Conservation (phyloP, 768 basidiomycete species). For the Russula foetens region DNA sequence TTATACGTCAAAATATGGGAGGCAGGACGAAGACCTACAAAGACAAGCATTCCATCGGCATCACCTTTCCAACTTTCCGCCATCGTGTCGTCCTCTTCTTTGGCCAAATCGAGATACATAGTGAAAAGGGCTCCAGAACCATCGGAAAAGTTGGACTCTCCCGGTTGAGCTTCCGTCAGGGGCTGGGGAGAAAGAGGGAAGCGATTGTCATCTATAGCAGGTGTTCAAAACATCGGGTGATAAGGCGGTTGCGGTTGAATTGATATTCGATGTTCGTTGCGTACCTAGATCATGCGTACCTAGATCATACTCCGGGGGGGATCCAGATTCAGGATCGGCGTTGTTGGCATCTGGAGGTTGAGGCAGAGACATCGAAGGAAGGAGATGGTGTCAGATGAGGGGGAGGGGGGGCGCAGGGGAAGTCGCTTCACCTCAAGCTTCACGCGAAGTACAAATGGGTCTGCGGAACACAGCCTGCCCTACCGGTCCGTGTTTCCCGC, state of each 20-base stretch:
- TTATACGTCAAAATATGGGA: neutral
- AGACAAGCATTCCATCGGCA: conserved; percentile 14
- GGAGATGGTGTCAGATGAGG: neutral
- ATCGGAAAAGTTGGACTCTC: neutral
- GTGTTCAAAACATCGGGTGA: neutral
- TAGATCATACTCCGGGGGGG: neutral
- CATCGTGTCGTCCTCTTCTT: conserved; percentile 6
- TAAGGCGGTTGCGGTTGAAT: neutral
- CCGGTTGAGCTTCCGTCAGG: neutral
- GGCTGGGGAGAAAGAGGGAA: neutral
- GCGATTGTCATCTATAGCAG: neutral
- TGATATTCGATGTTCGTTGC: neutral
- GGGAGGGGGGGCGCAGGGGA: neutral
- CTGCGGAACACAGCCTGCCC: too few relatives aligned
- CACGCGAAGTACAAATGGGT: neutral
- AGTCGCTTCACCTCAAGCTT: neutral
- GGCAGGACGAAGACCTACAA: neutral
- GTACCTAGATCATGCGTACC: neutral
- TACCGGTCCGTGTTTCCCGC: too few relatives aligned
- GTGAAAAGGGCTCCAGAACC: conserved; percentile 6
- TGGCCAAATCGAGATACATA: conserved; percentile 10
- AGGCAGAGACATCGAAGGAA: neutral
- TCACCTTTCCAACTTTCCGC: conserved; percentile 15
- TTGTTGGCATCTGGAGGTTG: neutral
- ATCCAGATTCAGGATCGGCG: neutral